A percentile compares a stretch with the other conserved stretches of the same genome.
These are phyloP conservation scores for Petunia axillaris DNA, from an alignment of 257 asterid species.

Conservation along the genomic window DNA sequence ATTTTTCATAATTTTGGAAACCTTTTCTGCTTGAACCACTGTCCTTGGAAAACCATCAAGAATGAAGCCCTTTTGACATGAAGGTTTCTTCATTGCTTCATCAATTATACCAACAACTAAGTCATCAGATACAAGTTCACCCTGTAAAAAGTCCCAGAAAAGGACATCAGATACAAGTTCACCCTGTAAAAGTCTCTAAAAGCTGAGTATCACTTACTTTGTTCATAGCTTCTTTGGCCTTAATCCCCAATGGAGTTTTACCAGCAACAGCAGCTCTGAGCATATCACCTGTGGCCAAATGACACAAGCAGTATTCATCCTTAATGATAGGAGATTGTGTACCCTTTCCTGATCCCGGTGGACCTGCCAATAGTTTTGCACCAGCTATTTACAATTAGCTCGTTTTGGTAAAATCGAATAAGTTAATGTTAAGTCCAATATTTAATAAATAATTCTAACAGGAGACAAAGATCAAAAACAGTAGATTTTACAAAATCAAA, in stretches of 20 bases:
- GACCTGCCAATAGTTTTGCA: constrained; percentile 53
- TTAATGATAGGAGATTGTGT: constrained; percentile 92
- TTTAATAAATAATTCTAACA: not conserved
- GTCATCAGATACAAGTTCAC: constrained; percentile 95
- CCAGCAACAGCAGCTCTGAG: constrained; percentile 96
- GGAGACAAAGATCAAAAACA: not conserved
- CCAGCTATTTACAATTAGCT: too few species aligned
- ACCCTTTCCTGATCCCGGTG: constrained; percentile 97
- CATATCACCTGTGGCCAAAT: constrained; percentile 99
- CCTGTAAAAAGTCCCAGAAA: constrained; percentile 42
- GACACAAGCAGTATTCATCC: constrained; percentile 91
- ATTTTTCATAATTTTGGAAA: constrained; percentile 24
- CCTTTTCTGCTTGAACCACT: constrained; percentile 93
- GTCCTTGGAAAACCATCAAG: constrained; percentile 99
- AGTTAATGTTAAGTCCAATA: too few species aligned
- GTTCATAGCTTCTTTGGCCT: constrained; percentile 97
- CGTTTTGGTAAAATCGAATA: too few species aligned
- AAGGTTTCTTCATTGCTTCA: constrained; percentile 90
- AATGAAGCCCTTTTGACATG: constrained; percentile 92
- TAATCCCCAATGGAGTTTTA: constrained; percentile 85
- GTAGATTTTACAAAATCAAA: not conserved
- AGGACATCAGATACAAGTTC: constrained; percentile 27
- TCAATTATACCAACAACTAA: constrained; percentile 91
- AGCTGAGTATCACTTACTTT: constrained; percentile 45
- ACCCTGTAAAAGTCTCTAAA: constrained; percentile 52